Conservation (phyloP, 225 moss, liverwort and hornwort genomes). For the Antitrichia curtipendula region DNA sequence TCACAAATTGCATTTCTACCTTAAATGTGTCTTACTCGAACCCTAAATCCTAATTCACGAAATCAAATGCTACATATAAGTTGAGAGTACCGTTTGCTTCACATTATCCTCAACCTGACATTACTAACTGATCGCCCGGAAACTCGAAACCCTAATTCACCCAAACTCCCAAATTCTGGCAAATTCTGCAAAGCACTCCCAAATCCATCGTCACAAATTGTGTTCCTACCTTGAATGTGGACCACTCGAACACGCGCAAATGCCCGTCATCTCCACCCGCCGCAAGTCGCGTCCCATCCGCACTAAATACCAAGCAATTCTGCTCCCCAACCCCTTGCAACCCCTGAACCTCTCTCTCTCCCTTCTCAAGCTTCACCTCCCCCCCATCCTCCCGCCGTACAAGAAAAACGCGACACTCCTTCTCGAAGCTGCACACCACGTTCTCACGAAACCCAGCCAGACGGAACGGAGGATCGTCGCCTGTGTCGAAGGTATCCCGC, state of each 20-base stretch:
- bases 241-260: slow-evolving; percentile 75
- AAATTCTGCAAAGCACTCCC: background rate
- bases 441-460: slow-evolving; percentile 61
- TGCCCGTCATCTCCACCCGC: slow-evolving; percentile 77
- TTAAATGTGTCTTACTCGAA: background rate
- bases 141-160: background rate
- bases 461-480: slow-evolving; percentile 54
- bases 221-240: slow-evolving; percentile 18
- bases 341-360: slow-evolving; percentile 21
- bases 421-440: slow-evolving; percentile 60
- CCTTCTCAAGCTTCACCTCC: slow-evolving; percentile 21
- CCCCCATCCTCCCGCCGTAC: slow-evolving; percentile 34
- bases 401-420: slow-evolving; percentile 52
- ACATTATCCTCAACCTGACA: background rate
- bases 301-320: slow-evolving; percentile 63
- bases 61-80: background rate
- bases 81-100: background rate
- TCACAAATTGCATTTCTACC: background rate
- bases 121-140: background rate
- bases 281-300: slow-evolving; percentile 62
- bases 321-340: slow-evolving; percentile 69
- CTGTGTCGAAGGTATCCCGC: slow-evolving; percentile 42
- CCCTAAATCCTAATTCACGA: background rate
- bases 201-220: background rate
- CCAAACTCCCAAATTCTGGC: background rate